phyloP scores from a whole-genome alignment of 805 yeast species.

The Cyberlindnera veronae region DNA sequence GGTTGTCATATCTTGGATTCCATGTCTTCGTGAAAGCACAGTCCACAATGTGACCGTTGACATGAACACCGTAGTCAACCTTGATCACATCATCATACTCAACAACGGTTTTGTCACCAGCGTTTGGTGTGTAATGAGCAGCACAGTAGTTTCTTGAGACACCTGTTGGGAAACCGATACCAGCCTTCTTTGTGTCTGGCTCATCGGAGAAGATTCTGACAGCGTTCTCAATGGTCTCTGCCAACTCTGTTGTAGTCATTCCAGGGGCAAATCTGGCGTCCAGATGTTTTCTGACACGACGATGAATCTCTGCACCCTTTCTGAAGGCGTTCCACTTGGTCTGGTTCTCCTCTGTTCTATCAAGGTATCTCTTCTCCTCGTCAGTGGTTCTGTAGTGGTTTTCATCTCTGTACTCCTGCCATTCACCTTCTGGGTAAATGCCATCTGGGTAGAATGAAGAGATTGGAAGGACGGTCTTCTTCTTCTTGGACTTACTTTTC shows the following conservation, averaged over 20 bases:
- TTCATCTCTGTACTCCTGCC: conserved; percentile 66
- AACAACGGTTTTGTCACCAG: conserved; percentile 82
- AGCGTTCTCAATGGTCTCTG: conserved; percentile 83
- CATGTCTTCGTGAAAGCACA: conserved; percentile 93
- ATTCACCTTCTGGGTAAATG: conserved; percentile 82
- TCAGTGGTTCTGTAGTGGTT: conserved; percentile 74
- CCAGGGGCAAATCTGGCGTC: conserved; percentile 80
- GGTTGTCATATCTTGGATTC: conserved; percentile 74
- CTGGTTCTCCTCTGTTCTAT: conserved; percentile 47
- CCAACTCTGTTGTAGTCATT: conserved; percentile 85
- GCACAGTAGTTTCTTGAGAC: conserved; percentile 90
- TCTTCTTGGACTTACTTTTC: conserved; percentile 58
- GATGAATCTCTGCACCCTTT: conserved; percentile 93
- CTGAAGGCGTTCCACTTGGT: conserved; percentile 82
- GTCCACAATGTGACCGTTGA: conserved; percentile 90
- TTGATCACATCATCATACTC: conserved; percentile 91
- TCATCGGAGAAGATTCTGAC: conserved; percentile 69
- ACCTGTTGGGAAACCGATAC: conserved; percentile 99
- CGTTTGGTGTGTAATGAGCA: conserved; percentile 97
- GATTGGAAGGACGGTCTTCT: conserved; percentile 56
- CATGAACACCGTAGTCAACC: conserved; percentile 95
- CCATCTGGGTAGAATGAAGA: conserved; percentile 66
- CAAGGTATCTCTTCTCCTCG: conserved; percentile 81
- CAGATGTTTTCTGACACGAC: conserved; percentile 83
- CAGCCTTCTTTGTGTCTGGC: conserved; percentile 63